Evolutionary conservation across 2,329 filamentous ascomycete species (phyloP), one percentile per base, ranked within the genome.

Genomic region (Trichoderma aggressivum): DNA sequence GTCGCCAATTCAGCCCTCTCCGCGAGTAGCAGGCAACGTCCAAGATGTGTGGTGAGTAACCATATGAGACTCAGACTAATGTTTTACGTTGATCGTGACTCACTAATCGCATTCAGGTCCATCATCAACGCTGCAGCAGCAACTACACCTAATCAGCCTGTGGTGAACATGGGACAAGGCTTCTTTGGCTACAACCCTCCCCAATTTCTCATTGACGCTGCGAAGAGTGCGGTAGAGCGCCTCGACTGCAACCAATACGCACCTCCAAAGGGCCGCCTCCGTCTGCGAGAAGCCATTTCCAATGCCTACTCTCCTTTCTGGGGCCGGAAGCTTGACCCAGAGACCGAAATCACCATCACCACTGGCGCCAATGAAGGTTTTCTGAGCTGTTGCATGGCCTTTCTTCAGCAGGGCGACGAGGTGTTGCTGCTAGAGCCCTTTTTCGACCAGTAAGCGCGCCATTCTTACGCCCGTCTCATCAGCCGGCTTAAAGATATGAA

Each of bases 101-200:
- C 47, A 34, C 24, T 24, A 8, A 34, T 16, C 11, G 28, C 8
- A 16, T 7, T n/a, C 16, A 65, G 62, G 62, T 65, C 62, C 3
- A 65, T 65, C 11, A 65, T 65, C 47, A 65, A 65, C 11, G 62
- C 62, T n/a, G 62, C 62, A n/a, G 62, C 62, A 6, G 62, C 62
- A 55, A n/a, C 62, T 6, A 65, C 62, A 3, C 47, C 47, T 5
- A 65, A 65, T 12, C 62, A 65, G 10, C 62, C 62, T 1, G 62
- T 65, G 30, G 62, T 65, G 11, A 65, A 65, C 16, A 55, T 65
- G 62, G 62, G 62, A 65, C 62, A 65, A 32, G 62, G 62, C 47
- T 65, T 65, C 50, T 65, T 65, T 5, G 62, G 62, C 30, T 65
- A 65, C 62, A 65, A 65, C 16, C 62, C 62, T 65, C 62, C 62